Percentiles rank a stretch among this genome's conserved stretches.
Conservation (phyloP, 805 yeast species). For the Candida silvicultrix region DNA sequence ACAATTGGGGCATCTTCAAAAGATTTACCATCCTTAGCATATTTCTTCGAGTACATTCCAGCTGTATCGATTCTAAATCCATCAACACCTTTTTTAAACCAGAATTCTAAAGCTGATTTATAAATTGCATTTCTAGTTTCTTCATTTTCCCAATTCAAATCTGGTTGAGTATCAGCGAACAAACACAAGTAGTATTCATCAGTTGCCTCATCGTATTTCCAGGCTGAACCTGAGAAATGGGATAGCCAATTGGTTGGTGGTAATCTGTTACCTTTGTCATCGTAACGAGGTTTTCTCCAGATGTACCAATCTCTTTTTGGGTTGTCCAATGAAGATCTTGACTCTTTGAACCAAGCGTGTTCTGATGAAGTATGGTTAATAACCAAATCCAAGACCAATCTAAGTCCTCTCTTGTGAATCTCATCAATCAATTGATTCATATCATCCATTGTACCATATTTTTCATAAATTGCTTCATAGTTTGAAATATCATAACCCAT, state of each 20-base stretch:
- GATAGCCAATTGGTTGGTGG: slow-evolving; percentile 57
- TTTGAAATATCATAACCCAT: slow-evolving; percentile 59
- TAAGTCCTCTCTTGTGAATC: slow-evolving; percentile 43
- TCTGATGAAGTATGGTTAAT: slow-evolving; percentile 52
- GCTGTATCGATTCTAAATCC: slow-evolving; percentile 57
- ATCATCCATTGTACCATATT: slow-evolving; percentile 49
- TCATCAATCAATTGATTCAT: slow-evolving; percentile 42
- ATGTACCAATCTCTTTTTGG: slow-evolving; percentile 58
- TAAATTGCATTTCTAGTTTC: slow-evolving; percentile 28
- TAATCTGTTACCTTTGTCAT: slow-evolving; percentile 39
- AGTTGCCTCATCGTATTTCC: slow-evolving; percentile 49
- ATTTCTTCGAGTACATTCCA: slow-evolving; percentile 42
- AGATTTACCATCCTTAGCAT: slow-evolving; percentile 14
- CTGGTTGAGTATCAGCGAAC: slow-evolving; percentile 52
- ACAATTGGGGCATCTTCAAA: slow-evolving; percentile 44
- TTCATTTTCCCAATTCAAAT: slow-evolving; percentile 53
- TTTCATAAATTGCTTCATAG: slow-evolving; percentile 44
- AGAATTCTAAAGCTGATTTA: slow-evolving; percentile 41
- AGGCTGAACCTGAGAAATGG: slow-evolving; percentile 47
- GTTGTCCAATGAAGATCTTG: slow-evolving; percentile 41
- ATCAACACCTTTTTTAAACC: slow-evolving; percentile 52
- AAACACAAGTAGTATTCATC: slow-evolving; percentile 49
- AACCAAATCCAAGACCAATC: slow-evolving; percentile 47
- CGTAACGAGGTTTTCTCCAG: slow-evolving; percentile 48
- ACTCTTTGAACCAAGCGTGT: slow-evolving; percentile 55